Conservation (phyloP, 2,329 filamentous ascomycete genomes). For the Amphichorda felina region DNA sequence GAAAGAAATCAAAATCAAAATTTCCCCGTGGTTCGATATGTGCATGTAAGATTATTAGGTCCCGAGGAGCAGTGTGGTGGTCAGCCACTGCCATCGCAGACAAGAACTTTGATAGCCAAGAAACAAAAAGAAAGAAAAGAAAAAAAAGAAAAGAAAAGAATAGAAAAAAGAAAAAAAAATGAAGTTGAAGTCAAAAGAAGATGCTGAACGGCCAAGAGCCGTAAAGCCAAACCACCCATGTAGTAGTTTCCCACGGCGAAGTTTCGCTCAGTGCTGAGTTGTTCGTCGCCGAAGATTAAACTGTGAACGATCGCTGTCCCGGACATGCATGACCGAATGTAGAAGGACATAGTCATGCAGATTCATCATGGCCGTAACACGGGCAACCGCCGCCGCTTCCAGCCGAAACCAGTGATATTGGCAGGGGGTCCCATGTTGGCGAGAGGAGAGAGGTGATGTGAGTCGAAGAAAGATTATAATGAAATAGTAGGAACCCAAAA, state of each 20-base stretch:
- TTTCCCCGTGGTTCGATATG: conserved; percentile 1
- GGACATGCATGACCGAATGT: conserved; percentile 46
- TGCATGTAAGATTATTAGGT: conserved; percentile 4
- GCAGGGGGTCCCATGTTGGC: conserved; percentile 3
- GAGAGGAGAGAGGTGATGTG: background rate
- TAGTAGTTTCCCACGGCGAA: background rate
- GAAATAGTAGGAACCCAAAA: background rate
- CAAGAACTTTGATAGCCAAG: background rate
- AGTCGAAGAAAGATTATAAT: background rate
- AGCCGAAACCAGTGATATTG: background rate
- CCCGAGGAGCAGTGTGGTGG: conserved; percentile 3
- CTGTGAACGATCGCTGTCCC: conserved; percentile 43
- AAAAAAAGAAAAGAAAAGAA: background rate
- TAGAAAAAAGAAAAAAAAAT: background rate
- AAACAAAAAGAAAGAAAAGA: background rate
- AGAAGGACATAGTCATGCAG: conserved; percentile 43
- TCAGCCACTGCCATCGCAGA: background rate
- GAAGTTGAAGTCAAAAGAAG: too few species aligned
- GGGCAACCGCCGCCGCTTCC: conserved; percentile 1
- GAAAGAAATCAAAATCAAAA: conserved; percentile 3
- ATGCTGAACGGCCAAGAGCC: background rate
- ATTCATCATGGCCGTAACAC: conserved; percentile 36
- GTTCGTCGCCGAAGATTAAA: conserved; percentile 12
- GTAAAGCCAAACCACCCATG: conserved; percentile 3
- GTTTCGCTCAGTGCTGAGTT: too few species aligned